phyloP scores from a whole-genome alignment of 2,329 filamentous ascomycete genomes.

The Ciborinia camelliae region DNA sequence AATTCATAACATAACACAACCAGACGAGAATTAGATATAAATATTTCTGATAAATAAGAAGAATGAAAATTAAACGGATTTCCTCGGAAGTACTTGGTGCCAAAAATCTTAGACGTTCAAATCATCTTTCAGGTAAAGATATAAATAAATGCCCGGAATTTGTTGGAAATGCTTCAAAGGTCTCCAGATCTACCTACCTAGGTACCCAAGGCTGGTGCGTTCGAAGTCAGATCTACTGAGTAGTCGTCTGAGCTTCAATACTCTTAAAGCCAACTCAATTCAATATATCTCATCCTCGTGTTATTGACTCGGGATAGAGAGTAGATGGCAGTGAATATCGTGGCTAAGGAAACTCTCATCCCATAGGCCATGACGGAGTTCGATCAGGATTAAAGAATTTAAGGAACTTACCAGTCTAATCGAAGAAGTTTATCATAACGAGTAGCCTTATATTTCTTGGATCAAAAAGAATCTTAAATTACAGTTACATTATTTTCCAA shows the following conservation, averaged over 20 bases:
- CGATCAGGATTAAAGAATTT: background rate
- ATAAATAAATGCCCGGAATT: background rate
- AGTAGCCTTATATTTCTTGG: background rate
- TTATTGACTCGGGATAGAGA: background rate
- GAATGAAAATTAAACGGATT: background rate
- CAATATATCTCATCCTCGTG: background rate
- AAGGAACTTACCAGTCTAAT: background rate
- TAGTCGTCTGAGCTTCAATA: background rate
- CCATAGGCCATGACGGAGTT: background rate
- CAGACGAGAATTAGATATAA: too few relatives aligned
- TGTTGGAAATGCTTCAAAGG: background rate
- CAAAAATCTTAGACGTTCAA: background rate
- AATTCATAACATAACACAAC: background rate
- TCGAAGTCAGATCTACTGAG: too few relatives aligned
- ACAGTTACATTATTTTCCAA: background rate
- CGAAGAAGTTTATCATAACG: background rate
- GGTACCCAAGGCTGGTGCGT: background rate
- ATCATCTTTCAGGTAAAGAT: background rate
- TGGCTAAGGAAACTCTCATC: background rate
- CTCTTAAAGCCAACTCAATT: background rate
- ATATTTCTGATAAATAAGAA: background rate
- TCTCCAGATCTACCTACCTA: background rate
- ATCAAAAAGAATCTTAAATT: background rate
- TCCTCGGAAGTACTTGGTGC: background rate
- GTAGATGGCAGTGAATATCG: too few relatives aligned